Percentiles rank a stretch among this genome's conserved stretches.
phyloP scores from a whole-genome alignment of 345 rosid species.

The Eucalyptus dawsonii region DNA sequence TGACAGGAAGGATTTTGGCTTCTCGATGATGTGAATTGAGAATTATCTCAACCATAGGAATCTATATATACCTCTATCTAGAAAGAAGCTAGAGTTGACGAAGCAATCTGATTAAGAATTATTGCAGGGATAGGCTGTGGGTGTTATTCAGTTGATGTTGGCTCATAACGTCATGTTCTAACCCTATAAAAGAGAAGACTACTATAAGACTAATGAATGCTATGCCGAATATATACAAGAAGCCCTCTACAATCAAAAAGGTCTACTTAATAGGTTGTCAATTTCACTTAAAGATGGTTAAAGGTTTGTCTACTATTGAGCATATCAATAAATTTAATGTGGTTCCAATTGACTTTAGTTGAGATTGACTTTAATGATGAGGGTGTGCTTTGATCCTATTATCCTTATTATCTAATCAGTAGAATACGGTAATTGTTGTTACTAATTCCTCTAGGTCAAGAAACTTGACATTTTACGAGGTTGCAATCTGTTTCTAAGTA shows the following conservation, averaged over 20 bases:
- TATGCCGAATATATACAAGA: neutral
- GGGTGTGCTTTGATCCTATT: neutral
- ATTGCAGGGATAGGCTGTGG: neutral
- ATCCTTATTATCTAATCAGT: neutral
- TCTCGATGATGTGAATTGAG: neutral
- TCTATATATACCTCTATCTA: neutral
- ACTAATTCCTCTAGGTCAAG: neutral
- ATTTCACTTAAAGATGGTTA: neutral
- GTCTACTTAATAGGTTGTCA: neutral
- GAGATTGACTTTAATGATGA: neutral
- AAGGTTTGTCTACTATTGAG: neutral
- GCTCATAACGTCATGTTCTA: neutral
- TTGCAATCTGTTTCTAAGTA: neutral
- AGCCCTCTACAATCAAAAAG: neutral
- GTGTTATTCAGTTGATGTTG: neutral
- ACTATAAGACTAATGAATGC: neutral
- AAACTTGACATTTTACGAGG: neutral
- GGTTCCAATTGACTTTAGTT: neutral
- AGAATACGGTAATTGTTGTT: neutral
- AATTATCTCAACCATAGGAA: neutral
- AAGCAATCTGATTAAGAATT: neutral
- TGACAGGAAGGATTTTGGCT: neutral
- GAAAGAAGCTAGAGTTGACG: neutral
- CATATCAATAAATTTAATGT: neutral
- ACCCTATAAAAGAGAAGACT: neutral